A percentile compares a stretch with the other conserved stretches of the same genome.
Evolutionary conservation across 306 rosid species (phyloP).

Genomic region (Chamaecrista fasciculata): DNA sequence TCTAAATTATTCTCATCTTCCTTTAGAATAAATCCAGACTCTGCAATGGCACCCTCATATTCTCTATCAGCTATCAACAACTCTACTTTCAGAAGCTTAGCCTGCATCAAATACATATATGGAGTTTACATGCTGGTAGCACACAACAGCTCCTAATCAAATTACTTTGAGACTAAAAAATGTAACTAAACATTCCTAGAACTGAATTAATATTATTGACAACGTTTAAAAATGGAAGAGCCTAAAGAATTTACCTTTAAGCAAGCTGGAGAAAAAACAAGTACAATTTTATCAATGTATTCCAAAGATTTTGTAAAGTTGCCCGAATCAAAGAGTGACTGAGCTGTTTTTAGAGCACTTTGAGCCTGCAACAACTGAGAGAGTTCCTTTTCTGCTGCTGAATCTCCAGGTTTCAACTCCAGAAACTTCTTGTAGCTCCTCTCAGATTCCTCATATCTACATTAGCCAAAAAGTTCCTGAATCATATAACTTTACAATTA

Average conservation of each 20-base stretch:
- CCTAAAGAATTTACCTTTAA: slow-evolving; percentile 49
- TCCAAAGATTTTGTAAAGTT: slow-evolving; percentile 79
- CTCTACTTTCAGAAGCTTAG: slow-evolving; percentile 75
- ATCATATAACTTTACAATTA: slow-evolving; percentile 86
- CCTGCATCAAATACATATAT: slow-evolving; percentile 51
- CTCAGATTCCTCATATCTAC: slow-evolving; percentile 97
- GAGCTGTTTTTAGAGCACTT: slow-evolving; percentile 80
- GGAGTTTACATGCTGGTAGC: slow-evolving; percentile 18
- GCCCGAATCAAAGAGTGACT: slow-evolving; percentile 58
- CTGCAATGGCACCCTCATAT: slow-evolving; percentile 76
- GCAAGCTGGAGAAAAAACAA: slow-evolving; percentile 94
- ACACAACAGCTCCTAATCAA: slow-evolving; percentile 5
- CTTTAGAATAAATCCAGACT: slow-evolving; percentile 77
- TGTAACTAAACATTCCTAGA: slow-evolving; percentile 9
- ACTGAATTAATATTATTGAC: slow-evolving; percentile 13
- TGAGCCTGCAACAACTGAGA: slow-evolving; percentile 86
- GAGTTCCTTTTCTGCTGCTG: slow-evolving; percentile 84
- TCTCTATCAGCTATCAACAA: slow-evolving; percentile 74
- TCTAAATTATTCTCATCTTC: slow-evolving; percentile 89
- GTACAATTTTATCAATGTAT: slow-evolving; percentile 82
- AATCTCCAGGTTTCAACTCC: slow-evolving; percentile 72
- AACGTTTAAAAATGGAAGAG: background rate
- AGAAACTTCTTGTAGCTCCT: slow-evolving; percentile 70
- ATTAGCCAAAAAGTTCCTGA: slow-evolving; percentile 99
- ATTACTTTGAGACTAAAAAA: slow-evolving; percentile 20